Base-by-base conservation (phyloP, 1,284 basidiomycete genomes). In the Peniophora sp. region DNA sequence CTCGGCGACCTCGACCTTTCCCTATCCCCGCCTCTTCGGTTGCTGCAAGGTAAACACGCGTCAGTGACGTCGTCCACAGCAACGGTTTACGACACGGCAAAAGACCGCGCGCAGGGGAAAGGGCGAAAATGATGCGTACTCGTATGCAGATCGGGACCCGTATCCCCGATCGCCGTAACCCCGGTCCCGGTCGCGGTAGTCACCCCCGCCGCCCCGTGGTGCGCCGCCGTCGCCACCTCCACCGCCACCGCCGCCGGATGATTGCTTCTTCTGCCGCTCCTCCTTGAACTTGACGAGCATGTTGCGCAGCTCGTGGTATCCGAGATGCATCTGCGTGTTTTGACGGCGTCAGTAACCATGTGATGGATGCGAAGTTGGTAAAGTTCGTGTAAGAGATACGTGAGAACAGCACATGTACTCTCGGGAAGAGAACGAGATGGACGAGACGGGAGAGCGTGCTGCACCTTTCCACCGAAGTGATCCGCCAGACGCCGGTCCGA, bases 381-480 rank as follows among this genome's bases (percentile, higher is more conserved):
- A 45, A 41, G 15, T 51, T 27, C 39, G 53, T 39, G 48, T 50
- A 18, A 37, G 23, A 20, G 14, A 36, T 23, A 42, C 15, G 27
- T 10, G 36, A 24, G 23, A 24, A 23, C n/a, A 32, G 27, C 27
- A 32, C 27, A 32, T 32, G 27, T 5, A 32, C 6, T 5, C 12
- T 6, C 6, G 12, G 27, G 27, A 34, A 24, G 20, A 47, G 35
- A 22, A 27, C 2, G 20, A 18, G 42, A 17, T 22, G 47, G 32
- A 34, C 12, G 17, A 15, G 27, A 32, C n/a, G n/a, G n/a, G n/a
- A 47, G 23, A 46, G 17, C 44, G 24, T 32, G 27, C 15, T 82
- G 64, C 60, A 92, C 94, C 76, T 99, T 99, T 61, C 97, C 97
- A 71, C 97, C 97, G 72, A 99, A 99, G 69, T 99, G 97, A 73